Base-by-base conservation (phyloP, 2,329 filamentous ascomycete genomes). In the Ophiostoma piceae region DNA sequence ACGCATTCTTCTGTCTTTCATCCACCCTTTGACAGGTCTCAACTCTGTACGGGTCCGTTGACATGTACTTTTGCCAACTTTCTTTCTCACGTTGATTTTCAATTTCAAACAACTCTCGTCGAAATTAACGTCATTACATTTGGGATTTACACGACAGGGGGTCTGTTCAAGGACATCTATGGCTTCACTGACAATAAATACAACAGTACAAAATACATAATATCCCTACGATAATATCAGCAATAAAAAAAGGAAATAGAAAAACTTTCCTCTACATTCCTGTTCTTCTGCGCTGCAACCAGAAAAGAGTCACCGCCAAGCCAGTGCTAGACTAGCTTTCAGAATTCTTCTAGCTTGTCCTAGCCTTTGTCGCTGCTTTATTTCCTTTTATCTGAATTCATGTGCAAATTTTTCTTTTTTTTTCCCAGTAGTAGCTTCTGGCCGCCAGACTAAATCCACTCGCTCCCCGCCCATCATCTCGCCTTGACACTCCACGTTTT, bases 61-160 rank as follows among this genome's bases (percentile, higher is more conserved):
- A 41, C 51, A 22, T 26, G 51, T 3, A 26, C 16, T 7, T 26
- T 9, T 57, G 35, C 35, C 35, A n/a, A 3, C 8, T 57, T 57
- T 22, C n/a, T 29, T 29, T 14, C 12, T 22, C 11, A 54, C 8
- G n/a, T 57, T 57, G n/a, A 47, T n/a, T 47, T 47, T 26, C 19
- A 57, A 57, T 26, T 26, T 22, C n/a, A 16, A 26, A 26, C 2
- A 54, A 26, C 8, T 54, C 51, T 57, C 22, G 9, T 57, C 51
- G 51, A 26, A 57, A 57, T 57, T 26, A 57, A 57, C n/a, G 9
- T 57, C 43, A 47, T 47, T 47, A 47, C 43, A 47, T n/a, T 47
- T 19, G 43, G 14, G 43, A 47, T 8, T 7, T 19, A 19, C 43
- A 47, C 22, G 22, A 5, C 51, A 57, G 51, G 51, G 47, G n/a